Base-by-base conservation (phyloP, 169 alveolate genomes). In the Plasmodium malariae region DNA sequence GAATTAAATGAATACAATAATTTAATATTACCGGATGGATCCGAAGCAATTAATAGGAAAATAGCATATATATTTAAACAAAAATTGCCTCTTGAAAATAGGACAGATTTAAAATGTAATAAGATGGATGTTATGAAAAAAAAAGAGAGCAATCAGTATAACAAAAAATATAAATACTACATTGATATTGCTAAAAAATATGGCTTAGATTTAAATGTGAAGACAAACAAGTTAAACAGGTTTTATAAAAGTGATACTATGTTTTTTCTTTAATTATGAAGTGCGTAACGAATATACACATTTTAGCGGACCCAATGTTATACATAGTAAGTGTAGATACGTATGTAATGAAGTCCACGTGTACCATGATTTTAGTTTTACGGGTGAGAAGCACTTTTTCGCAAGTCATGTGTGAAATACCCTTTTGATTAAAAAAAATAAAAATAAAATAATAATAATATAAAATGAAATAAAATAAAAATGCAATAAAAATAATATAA, bases 31-130 rank as follows among this genome's bases (percentile, higher is more conserved):
- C 97, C 97, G 12, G 94, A 95, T 76, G 97, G 97, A 24, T 91
- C 95, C 62, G 97, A 95, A 87, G 97, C 96, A 14, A 95, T 95
- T 24, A 96, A 95, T 69, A 65, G 97, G 28, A 94, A 92, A 70
- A 60, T 94, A 48, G 94, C 97, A 2, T 95, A 95, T 68, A 93
- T 95, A 28, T 95, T 95, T 89, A 95, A 95, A 88, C 97, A 95
- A 65, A 67, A 94, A 57, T 70, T 92, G 54, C 86, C 92, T 4
- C 67, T 85, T 21, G 65, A 60, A 85, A 85, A 70, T 85, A 85
- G 63, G 55, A n/a, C 71, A 43, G 14, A 12, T 11, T 37, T 55
- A 19, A 80, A 80, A 80, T 55, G 63, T 69, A 51, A 85, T 55
- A 51, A 85, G 60, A 69, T 85, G 17, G 92, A 69, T 69, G 63